Base-by-base conservation (phyloP, 495 filamentous ascomycete genomes). In the Xylaria longipes region DNA sequence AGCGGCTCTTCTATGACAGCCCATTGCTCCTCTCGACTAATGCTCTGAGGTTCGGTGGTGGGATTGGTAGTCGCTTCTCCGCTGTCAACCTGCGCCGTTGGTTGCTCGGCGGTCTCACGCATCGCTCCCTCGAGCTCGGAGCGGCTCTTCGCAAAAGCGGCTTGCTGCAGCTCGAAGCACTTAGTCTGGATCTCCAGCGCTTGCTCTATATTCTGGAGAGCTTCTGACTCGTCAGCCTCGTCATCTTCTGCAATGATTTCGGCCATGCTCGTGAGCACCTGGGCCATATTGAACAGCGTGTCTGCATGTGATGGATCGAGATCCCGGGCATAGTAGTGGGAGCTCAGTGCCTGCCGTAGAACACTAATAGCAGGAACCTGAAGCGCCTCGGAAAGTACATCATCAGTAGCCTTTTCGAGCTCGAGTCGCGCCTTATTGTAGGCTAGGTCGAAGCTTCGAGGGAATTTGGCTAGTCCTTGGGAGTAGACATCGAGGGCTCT, bases 391-490 rank as follows among this genome's bases (percentile, higher is more conserved):
- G 77, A 69, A 85, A 85, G 14, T 2, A 29, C 31, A 43, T 84
- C 84, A 75, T 91, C 87, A 68, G 89, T 89, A n/a, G 88, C 87
- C 72, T 91, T 87, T 75, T 90, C 86, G 72, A 91, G 87, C 78
- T 92, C 87, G 25, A 91, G 83, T 69, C 87, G 84, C 29, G 89
- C 90, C 89, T 91, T 92, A 76, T 93, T 93, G 74, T 93, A 93
- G 11, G 90, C 90, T 43, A 93, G 78, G 79, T 93, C 91, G 79
- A 92, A 89, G n/a, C 84, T 86, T 31, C 73, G 74, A 5, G 89
- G 89, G 76, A 88, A 88, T 63, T 80, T 85, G 29, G 80, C 77
- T 12, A 92, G 76, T 9, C 90, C 91, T 27, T 85, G 83, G 58
- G 87, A 84, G 71, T 93, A 93, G 41, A 84, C 84, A 39, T 88